Conservation (phyloP, 176 grass and related monocot species). For the Leersia perrieri region DNA sequence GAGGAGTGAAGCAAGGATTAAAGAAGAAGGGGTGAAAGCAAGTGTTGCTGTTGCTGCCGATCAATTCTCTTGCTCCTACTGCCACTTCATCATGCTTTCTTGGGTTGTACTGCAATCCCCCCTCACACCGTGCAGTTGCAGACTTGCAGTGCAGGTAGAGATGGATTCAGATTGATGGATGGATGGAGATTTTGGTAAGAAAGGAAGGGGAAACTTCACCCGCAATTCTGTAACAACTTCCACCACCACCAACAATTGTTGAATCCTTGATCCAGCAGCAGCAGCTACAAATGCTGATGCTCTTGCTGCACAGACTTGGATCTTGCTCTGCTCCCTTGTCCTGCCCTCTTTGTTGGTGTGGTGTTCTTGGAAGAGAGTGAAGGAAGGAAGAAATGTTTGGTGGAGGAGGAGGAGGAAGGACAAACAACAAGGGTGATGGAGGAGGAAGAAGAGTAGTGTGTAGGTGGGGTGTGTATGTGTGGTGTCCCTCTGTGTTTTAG, state of each 20-base stretch:
- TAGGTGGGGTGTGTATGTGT: slow-evolving; percentile 22
- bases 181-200: slow-evolving; percentile 31
- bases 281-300: slow-evolving; percentile 47
- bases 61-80: slow-evolving; percentile 15
- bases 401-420: slow-evolving; percentile 37
- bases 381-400: slow-evolving; percentile 15
- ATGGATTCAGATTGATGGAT: slow-evolving; percentile 29
- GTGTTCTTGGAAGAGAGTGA: slow-evolving; percentile 13
- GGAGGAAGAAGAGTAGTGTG: neutral
- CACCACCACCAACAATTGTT: neutral
- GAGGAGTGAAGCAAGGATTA: slow-evolving; percentile 46
- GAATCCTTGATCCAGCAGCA: slow-evolving; percentile 7
- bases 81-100: slow-evolving; percentile 69
- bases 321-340: neutral
- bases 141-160: slow-evolving; percentile 17
- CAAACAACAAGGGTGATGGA: neutral
- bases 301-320: slow-evolving; percentile 23
- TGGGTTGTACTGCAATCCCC: slow-evolving; percentile 71
- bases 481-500: slow-evolving; percentile 21
- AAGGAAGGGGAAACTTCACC: slow-evolving; percentile 33
- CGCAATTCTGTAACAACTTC: slow-evolving; percentile 46
- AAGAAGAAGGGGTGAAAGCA: slow-evolving; percentile 16
- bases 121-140: slow-evolving; percentile 8
- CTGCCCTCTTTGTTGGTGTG: neutral
- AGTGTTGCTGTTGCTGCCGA: slow-evolving; percentile 9